Evolutionary conservation across 2,329 filamentous ascomycete genomes (phyloP).

Genomic region (Penicillium sp.): DNA sequence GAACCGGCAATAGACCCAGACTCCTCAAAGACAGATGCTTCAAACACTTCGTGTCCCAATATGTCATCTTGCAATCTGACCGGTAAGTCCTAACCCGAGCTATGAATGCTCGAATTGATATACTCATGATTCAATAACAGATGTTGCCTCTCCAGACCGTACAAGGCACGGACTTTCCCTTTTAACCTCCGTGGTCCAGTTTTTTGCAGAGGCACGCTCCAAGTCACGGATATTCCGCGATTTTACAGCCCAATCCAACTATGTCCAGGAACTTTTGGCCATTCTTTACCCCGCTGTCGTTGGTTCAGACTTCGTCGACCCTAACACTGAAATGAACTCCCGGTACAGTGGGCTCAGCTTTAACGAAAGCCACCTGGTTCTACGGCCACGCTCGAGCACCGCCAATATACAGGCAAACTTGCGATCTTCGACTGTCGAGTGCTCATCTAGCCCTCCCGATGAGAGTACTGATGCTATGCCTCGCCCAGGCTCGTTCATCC

Average conservation of each 20-base stretch:
- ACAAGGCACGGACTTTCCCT: constrained; percentile 43
- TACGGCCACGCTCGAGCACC: constrained; percentile 64
- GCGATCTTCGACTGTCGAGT: constrained; percentile 60
- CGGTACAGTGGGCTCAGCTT: constrained; percentile 75
- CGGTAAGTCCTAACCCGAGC: constrained; percentile 6
- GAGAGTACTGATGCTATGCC: constrained; percentile 60
- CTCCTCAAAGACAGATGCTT: constrained; percentile 8
- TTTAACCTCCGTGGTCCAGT: constrained; percentile 70
- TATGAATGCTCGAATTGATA: not conserved
- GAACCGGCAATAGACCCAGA: constrained; percentile 42
- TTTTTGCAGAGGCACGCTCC: constrained; percentile 72
- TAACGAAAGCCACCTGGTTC: constrained; percentile 77
- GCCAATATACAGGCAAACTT: constrained; percentile 57
- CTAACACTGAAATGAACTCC: constrained; percentile 82
- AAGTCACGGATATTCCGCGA: constrained; percentile 74
- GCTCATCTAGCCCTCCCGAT: constrained; percentile 42
- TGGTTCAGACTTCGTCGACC: constrained; percentile 73
- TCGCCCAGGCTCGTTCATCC: constrained; percentile 73
- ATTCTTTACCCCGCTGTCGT: constrained; percentile 85
- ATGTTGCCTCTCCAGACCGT: constrained; percentile 2
- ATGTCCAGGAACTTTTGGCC: constrained; percentile 70
- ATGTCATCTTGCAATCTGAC: constrained; percentile 13
- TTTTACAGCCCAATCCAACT: constrained; percentile 73
- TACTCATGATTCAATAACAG: constrained; percentile 3
- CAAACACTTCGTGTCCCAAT: constrained; percentile 1